Evolutionary conservation across 2,329 filamentous ascomycete genomes (phyloP).

Genomic region (Thermochaetoides dissita): DNA sequence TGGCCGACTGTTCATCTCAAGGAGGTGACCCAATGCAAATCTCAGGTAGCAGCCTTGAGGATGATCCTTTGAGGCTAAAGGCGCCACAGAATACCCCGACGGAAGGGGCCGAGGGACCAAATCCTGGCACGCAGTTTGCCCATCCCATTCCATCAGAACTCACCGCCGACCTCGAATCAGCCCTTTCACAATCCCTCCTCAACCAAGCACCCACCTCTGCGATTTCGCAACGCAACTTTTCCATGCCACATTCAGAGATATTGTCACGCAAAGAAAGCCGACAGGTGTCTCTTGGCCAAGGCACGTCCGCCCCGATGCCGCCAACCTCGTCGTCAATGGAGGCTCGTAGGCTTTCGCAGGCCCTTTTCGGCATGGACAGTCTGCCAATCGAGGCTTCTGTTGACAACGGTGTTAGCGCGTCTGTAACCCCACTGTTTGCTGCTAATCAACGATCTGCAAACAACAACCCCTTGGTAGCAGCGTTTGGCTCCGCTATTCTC

Average conservation of each 20-base stretch:
- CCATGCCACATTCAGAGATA: constrained; percentile 23
- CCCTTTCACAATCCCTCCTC: constrained; percentile 34
- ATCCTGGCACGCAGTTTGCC: constrained; percentile 1
- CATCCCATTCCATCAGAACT: constrained; percentile 11
- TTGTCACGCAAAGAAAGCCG: constrained; percentile 32
- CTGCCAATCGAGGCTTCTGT: constrained; percentile 2
- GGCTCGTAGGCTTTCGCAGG: constrained; percentile 28
- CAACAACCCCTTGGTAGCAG: too few relatives aligned
- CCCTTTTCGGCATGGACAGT: constrained; percentile 20
- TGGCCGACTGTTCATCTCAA: constrained; percentile 26
- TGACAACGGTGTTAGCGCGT: too few relatives aligned
- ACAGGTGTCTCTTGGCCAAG: constrained; percentile 14
- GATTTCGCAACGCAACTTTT: constrained; percentile 18
- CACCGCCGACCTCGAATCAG: constrained; percentile 24
- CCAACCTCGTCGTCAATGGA: constrained; percentile 19
- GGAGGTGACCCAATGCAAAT: constrained; percentile 17
- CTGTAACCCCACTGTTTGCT: too few relatives aligned
- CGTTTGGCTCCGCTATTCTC: too few relatives aligned
- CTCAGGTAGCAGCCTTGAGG: constrained; percentile 18
- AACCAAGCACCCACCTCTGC: constrained; percentile 31
- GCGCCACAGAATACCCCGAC: constrained; percentile 31
- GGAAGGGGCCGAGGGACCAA: constrained; percentile 7
- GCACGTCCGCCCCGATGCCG: constrained; percentile 7
- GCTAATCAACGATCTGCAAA: too few relatives aligned
- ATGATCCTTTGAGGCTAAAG: constrained; percentile 23